Evolutionary conservation across 192 early-diverging fungal genomes (phyloP).

Genomic region (Cladochytrium replicatum): DNA sequence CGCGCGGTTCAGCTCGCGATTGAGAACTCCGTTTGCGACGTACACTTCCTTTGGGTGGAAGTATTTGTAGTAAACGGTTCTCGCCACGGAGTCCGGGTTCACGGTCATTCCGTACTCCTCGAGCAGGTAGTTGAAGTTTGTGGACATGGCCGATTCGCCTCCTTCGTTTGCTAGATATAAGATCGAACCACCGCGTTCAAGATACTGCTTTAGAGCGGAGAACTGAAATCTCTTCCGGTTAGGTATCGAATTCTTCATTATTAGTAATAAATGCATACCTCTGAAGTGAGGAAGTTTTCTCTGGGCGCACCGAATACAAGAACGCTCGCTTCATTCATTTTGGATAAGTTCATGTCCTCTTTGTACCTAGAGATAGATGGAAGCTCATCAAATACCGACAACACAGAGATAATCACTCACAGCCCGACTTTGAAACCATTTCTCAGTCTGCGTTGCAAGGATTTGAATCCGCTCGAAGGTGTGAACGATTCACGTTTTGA

Average conservation of each 20-base stretch:
- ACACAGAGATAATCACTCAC: conserved; percentile 18
- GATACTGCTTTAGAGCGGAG: conserved; percentile 39
- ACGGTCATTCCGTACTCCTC: conserved; percentile 56
- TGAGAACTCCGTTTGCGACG: conserved; percentile 48
- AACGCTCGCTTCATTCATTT: conserved; percentile 37
- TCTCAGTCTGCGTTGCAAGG: conserved; percentile 30
- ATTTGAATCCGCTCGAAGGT: conserved; percentile 44
- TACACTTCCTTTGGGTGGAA: conserved; percentile 57
- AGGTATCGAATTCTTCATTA: neutral
- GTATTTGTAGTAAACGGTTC: conserved; percentile 53
- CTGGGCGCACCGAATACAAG: conserved; percentile 48
- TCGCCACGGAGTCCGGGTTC: conserved; percentile 47
- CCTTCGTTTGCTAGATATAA: conserved; percentile 52
- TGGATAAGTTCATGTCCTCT: conserved; percentile 41
- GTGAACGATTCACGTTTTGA: conserved; percentile 44
- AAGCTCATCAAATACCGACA: conserved; percentile 2
- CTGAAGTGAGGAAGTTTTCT: conserved; percentile 51
- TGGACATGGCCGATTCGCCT: conserved; percentile 42
- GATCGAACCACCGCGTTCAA: conserved; percentile 54
- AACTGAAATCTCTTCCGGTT: conserved; percentile 24
- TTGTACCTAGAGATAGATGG: conserved; percentile 29
- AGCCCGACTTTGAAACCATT: conserved; percentile 40
- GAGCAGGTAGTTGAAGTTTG: conserved; percentile 58
- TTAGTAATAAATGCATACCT: conserved; percentile 26
- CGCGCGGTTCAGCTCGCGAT: conserved; percentile 48